These are phyloP conservation scores for Odonthalia washingtoniensis DNA, from an alignment of 31 red algal genomes.

Conservation along the genomic window DNA sequence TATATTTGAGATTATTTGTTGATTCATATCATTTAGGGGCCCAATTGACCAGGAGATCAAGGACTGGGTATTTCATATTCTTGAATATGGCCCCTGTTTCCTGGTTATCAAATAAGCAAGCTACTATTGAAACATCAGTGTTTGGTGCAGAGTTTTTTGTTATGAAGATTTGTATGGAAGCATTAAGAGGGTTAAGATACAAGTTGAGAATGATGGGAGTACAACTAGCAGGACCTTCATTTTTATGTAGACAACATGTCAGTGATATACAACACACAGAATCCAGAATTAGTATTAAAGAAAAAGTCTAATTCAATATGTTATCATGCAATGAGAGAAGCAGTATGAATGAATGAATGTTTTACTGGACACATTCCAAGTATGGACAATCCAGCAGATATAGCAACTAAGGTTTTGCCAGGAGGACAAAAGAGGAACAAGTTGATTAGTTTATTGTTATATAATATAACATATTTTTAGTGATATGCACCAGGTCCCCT, in stretches of 20 bases:
- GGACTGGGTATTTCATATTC: not conserved
- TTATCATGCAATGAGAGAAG: not conserved
- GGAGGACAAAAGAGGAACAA: not conserved
- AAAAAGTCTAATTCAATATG: not conserved
- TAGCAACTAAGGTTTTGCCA: not conserved
- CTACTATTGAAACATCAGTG: not conserved
- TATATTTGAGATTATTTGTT: not conserved
- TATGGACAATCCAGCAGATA: not conserved
- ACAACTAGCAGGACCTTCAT: not conserved
- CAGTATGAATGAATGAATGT: too few relatives aligned
- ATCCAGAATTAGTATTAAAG: not conserved
- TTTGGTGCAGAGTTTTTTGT: not conserved
- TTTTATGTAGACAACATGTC: slow-evolving; percentile 1
- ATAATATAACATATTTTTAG: too few relatives aligned
- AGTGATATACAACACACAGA: not conserved
- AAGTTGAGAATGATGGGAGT: slow-evolving; percentile 10
- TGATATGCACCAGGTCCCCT: too few relatives aligned
- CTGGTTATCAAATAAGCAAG: not conserved
- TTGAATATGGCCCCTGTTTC: not conserved
- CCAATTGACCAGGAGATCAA: not conserved
- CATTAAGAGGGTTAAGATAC: not conserved
- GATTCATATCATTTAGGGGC: not conserved
- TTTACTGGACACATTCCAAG: too few relatives aligned
- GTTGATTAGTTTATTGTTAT: not conserved
- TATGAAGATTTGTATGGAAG: not conserved